Conservation (phyloP, 169 alveolate genomes). For the Cytauxzoon felis region DNA sequence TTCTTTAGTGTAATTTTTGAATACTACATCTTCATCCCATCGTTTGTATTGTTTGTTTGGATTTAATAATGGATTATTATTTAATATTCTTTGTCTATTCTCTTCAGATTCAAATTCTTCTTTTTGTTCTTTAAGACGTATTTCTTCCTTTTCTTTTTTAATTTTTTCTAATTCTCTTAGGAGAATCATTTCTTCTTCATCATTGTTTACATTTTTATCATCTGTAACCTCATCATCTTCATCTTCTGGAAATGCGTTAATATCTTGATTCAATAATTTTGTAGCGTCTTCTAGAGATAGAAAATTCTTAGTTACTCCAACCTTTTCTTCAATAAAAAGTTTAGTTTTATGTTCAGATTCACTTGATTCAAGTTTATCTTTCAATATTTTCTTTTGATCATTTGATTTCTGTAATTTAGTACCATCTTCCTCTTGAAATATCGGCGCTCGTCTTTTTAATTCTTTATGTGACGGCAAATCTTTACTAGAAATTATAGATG, state of each 20-base stretch:
- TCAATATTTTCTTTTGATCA: constrained; percentile 30
- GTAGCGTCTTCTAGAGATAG: constrained; percentile 54
- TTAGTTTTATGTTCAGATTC: constrained; percentile 46
- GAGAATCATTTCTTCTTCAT: constrained; percentile 84
- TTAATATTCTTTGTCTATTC: constrained; percentile 26
- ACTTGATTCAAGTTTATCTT: constrained; percentile 31
- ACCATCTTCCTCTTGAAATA: constrained; percentile 44
- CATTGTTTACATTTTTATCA: constrained; percentile 61
- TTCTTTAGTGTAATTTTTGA: constrained; percentile 48
- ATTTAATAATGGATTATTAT: constrained; percentile 53
- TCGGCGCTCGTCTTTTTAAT: constrained; percentile 66
- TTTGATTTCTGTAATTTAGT: constrained; percentile 42
- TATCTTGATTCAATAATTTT: constrained; percentile 49
- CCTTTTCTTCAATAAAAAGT: constrained; percentile 29
- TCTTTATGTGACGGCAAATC: constrained; percentile 72
- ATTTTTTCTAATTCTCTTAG: constrained; percentile 88
- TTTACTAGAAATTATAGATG: constrained; percentile 71
- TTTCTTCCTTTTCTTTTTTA: constrained; percentile 84
- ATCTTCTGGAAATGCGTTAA: constrained; percentile 64
- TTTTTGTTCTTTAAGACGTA: constrained; percentile 68
- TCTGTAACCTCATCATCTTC: constrained; percentile 56
- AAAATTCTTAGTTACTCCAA: constrained; percentile 54
- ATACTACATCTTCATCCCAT: constrained; percentile 66
- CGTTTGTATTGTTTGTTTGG: constrained; percentile 4
- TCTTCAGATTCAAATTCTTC: constrained; percentile 56